Evolutionary conservation across 176 grass and related monocot genomes (phyloP), one percentile per base, ranked within the genome.

Genomic region (Zoysia pacifica): DNA sequence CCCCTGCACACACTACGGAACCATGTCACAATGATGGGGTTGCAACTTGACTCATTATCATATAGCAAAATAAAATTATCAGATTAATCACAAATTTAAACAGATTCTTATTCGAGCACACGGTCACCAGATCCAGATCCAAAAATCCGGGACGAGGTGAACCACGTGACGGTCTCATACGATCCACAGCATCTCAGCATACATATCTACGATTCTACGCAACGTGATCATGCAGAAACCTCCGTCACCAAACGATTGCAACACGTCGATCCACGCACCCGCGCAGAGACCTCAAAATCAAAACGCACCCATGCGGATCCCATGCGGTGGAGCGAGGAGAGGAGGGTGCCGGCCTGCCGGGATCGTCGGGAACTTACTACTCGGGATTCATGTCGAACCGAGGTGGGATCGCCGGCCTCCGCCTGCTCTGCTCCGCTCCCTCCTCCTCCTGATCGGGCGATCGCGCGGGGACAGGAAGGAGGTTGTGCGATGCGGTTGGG

Each of bases 351-450:
- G 28, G 28, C 28, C 28, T 28, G 28, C 28, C 40, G 43, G 48
- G 20, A 68, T 51, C 37, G 38, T 35, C 55, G 43, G 71, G 61
- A 28, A 15, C 87, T 89, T 84, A 89, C 87, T 89, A 89, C 83
- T 89, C 87, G 48, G 87, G 87, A 89, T 89, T 89, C 87, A 89
- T 89, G 18, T 42, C 81, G 54, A 51, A 62, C 3, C 42, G 44
- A 49, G 59, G 71, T 56, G 4, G 65, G 69, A 50, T 15, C 69
- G 44, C 73, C 55, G 45, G 69, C 47, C 47, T 35, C 45, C 45
- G 20, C 45, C 44, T 55, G 50, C 2, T 5, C 61, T 59, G 64
- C 65, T 69, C 64, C 60, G 45, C 48, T 50, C 77, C 8, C n/a
- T 75, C 43, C 54, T 75, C 47, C 58, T 45, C 7, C 59, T 16